A percentile compares a stretch with the other conserved stretches of the same genome.
phyloP scores from a whole-genome alignment of 73 alveolate species.

The Paramecium sonneborni region DNA sequence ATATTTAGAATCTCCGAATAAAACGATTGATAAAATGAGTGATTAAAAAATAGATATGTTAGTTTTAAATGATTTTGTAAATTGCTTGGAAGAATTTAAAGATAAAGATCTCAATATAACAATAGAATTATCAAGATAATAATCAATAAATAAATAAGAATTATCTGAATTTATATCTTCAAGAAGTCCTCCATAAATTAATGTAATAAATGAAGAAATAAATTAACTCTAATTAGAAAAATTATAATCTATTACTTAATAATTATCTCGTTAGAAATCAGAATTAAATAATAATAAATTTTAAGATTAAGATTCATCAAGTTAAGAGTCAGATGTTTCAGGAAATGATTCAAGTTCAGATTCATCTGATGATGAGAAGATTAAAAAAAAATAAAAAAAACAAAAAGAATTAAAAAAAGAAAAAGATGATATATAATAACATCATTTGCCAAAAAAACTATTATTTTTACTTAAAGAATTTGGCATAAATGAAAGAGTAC shows the following conservation, averaged over 20 bases:
- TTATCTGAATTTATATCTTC: background rate
- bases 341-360: background rate
- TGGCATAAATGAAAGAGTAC: conserved; percentile 60
- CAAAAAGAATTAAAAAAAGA: background rate
- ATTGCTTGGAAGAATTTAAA: background rate
- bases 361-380: background rate
- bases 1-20: background rate
- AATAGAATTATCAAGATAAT: background rate
- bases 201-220: background rate
- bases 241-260: background rate
- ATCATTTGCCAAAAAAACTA: background rate
- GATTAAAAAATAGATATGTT: background rate
- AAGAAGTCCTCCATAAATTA: background rate
- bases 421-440: background rate
- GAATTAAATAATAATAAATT: background rate
- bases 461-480: conserved; percentile 17
- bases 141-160: background rate
- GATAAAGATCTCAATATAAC: background rate
- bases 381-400: background rate
- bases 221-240: background rate
- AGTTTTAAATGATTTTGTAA: background rate
- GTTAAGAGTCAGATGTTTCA: conserved; percentile 22
- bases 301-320: background rate
- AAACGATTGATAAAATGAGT: background rate
- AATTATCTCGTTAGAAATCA: background rate